Evolutionary conservation across 805 yeast genomes (phyloP).

Genomic region (Wickerhamiella sergipiensis): DNA sequence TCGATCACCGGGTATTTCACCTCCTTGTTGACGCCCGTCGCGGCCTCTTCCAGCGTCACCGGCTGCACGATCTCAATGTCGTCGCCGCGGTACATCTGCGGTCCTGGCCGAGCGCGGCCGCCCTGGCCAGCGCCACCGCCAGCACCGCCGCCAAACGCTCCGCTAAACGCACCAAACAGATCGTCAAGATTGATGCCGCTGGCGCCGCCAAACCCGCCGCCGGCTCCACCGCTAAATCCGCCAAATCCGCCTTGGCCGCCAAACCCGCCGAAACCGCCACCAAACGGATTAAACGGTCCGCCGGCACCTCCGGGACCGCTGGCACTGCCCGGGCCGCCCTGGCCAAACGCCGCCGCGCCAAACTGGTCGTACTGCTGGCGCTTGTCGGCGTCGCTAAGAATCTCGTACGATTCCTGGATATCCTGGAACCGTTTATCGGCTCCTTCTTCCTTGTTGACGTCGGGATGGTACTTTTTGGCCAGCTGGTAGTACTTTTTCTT

Average conservation of each 20-base stretch:
- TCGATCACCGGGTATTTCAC: slow-evolving; percentile 64
- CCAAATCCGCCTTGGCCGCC: slow-evolving; percentile 26
- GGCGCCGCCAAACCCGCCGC: slow-evolving; percentile 26
- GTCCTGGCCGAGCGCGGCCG: slow-evolving; percentile 29
- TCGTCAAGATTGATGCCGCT: slow-evolving; percentile 46
- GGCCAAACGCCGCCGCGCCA: slow-evolving; percentile 73
- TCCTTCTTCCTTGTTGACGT: slow-evolving; percentile 78
- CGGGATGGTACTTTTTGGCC: slow-evolving; percentile 94
- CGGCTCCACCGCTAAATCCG: slow-evolving; percentile 22
- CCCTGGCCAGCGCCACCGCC: slow-evolving; percentile 24
- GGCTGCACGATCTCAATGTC: slow-evolving; percentile 69
- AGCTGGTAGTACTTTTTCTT: slow-evolving; percentile 88
- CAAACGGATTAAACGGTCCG: slow-evolving; percentile 35
- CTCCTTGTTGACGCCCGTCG: slow-evolving; percentile 57
- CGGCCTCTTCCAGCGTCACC: slow-evolving; percentile 72
- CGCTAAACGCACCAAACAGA: slow-evolving; percentile 41
- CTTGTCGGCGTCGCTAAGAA: slow-evolving; percentile 72
- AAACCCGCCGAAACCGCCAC: slow-evolving; percentile 24
- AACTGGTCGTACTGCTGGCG: slow-evolving; percentile 81
- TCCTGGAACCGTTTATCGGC: slow-evolving; percentile 86
- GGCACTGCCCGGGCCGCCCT: slow-evolving; percentile 26
- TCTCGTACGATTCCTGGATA: slow-evolving; percentile 88
- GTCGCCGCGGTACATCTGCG: slow-evolving; percentile 78
- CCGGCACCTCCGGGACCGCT: slow-evolving; percentile 33
- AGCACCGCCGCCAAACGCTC: slow-evolving; percentile 23